Evolutionary conservation across 2,329 filamentous ascomycete genomes (phyloP).

Genomic region (Tolypocladium ophioglossoides): DNA sequence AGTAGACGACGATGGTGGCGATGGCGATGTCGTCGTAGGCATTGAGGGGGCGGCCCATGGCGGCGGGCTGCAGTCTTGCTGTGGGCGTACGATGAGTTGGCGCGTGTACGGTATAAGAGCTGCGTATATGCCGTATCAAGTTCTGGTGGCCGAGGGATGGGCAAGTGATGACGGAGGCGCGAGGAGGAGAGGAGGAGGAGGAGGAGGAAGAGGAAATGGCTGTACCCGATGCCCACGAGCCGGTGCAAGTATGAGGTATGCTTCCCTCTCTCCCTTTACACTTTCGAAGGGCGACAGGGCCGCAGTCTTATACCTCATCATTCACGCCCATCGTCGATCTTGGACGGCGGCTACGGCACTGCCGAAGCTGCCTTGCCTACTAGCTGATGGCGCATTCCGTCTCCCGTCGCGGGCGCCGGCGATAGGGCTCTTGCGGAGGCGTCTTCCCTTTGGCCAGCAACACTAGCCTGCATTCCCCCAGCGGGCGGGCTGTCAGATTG

Average conservation of each 20-base stretch:
- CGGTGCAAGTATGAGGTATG: background rate
- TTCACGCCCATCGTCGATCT: background rate
- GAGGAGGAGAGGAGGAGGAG: background rate
- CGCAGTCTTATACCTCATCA: background rate
- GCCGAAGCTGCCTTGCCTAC: background rate
- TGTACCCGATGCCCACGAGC: background rate
- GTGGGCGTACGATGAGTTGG: background rate
- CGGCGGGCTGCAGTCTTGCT: background rate
- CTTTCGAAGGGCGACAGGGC: background rate
- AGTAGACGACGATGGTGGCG: conserved; percentile 19
- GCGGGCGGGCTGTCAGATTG: background rate
- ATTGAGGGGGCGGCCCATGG: conserved; percentile 12
- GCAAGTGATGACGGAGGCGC: too few species aligned
- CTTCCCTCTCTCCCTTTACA: background rate
- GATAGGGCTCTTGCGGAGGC: background rate
- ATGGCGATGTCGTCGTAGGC: conserved; percentile 21
- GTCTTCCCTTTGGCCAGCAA: background rate
- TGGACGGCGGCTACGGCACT: too few species aligned
- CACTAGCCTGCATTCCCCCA: background rate
- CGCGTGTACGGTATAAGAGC: background rate
- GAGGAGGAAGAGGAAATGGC: background rate
- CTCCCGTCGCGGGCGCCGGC: background rate
- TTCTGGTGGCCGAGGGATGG: background rate
- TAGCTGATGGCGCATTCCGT: background rate
- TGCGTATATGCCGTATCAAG: background rate